Conservation (phyloP, 306 rosid species). For the Nissolia schottii region DNA sequence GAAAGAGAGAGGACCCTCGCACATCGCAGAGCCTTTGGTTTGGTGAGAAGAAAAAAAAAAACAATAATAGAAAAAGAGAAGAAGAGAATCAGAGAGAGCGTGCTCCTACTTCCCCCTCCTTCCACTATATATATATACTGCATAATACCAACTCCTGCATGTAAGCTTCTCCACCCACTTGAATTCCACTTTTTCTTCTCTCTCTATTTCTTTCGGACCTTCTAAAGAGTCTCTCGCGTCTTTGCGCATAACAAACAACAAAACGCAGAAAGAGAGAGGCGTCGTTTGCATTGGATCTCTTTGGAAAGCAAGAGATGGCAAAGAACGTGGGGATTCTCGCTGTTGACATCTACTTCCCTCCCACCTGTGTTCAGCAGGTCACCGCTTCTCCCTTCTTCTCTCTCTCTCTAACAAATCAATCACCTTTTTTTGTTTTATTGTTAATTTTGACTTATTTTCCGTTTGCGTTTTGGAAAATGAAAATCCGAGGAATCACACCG, state of each 20-base stretch:
- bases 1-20: not conserved
- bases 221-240: not conserved
- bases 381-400: not conserved
- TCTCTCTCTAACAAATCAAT: too few species aligned
- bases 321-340: constrained; percentile 88
- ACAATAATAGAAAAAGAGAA: too few species aligned
- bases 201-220: not conserved
- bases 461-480: not conserved
- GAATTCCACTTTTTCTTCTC: not conserved
- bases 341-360: constrained; percentile 84
- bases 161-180: constrained; percentile 12
- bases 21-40: not conserved
- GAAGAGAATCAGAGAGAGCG: too few species aligned
- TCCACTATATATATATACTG: not conserved
- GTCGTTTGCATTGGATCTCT: constrained; percentile 9
- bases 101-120: not conserved
- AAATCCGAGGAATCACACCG: not conserved
- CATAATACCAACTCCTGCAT: not conserved
- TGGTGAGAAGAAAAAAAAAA: too few species aligned
- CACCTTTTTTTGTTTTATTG: not conserved
- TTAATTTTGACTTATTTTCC: not conserved
- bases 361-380: constrained; percentile 79
- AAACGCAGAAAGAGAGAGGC: not conserved
- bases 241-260: not conserved
- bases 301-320: constrained; percentile 11